Evolutionary conservation across 2,329 filamentous ascomycete genomes (phyloP).

Genomic region (Diaporthe ampelina): DNA sequence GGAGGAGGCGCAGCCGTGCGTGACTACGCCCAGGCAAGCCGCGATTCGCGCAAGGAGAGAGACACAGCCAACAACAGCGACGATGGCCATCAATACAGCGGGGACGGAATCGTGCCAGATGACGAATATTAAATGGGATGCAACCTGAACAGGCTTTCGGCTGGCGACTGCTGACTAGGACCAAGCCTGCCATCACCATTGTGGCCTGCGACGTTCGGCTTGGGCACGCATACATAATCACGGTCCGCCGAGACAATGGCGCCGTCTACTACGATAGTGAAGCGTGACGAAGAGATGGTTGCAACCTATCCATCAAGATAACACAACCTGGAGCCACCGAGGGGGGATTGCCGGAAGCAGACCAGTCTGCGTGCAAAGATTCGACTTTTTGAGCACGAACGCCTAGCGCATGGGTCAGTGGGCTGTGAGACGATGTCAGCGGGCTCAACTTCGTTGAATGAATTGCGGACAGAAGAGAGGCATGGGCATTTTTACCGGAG

Average conservation of each 20-base stretch:
- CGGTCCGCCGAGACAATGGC: not conserved
- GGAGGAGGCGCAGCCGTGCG: constrained; percentile 43
- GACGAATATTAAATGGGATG: constrained; percentile 64
- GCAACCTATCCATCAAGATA: not conserved
- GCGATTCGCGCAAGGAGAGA: constrained; percentile 41
- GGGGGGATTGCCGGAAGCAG: not conserved
- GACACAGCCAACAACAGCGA: constrained; percentile 57
- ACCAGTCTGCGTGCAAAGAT: not conserved
- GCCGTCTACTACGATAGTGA: constrained; percentile 15
- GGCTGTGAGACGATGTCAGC: constrained; percentile 23
- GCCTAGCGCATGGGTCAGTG: not conserved
- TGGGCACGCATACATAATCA: constrained; percentile 14
- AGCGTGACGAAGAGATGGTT: constrained; percentile 10
- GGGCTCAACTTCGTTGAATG: not conserved
- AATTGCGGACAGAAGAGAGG: not conserved
- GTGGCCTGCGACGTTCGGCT: constrained; percentile 8
- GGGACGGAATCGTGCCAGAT: constrained; percentile 66
- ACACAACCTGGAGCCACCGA: not conserved
- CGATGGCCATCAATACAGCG: constrained; percentile 67
- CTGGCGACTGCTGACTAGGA: no score
- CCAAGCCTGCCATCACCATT: not conserved
- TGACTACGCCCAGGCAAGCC: constrained; percentile 43
- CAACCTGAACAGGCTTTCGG: not conserved
- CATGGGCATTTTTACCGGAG: constrained; percentile 24
- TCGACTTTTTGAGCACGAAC: constrained; percentile 12